Conservation (phyloP, 208 protist genomes). For the Trypanosoma cruzi region DNA sequence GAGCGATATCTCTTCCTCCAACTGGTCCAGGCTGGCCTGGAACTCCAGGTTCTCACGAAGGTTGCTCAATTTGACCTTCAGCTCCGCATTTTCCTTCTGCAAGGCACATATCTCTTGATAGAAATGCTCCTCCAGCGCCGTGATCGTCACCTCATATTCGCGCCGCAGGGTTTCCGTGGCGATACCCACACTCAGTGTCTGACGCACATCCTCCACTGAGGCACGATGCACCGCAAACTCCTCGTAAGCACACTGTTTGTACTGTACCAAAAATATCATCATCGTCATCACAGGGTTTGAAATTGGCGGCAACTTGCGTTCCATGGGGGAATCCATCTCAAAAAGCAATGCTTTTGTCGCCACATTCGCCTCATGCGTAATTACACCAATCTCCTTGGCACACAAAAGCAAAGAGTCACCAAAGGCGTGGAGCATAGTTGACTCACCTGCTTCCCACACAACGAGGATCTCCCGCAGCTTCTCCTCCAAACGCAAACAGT, state of each 20-base stretch:
- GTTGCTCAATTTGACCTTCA: slow-evolving; percentile 33
- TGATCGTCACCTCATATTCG: slow-evolving; percentile 29
- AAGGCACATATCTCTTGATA: slow-evolving; percentile 3
- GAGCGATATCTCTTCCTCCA: slow-evolving; percentile 28
- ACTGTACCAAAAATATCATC: slow-evolving; percentile 14
- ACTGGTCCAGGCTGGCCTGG: slow-evolving; percentile 43
- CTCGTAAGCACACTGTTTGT: slow-evolving; percentile 13
- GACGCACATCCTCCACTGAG: neutral
- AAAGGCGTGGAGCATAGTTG: neutral
- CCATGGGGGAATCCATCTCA: neutral
- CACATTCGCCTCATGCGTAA: neutral
- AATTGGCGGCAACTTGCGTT: neutral
- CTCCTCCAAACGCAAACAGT: slow-evolving; percentile 16
- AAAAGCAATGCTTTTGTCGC: neutral
- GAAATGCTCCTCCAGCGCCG: slow-evolving; percentile 29
- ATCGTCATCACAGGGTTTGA: neutral
- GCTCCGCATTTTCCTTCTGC: slow-evolving; percentile 34
- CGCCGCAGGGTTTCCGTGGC: neutral
- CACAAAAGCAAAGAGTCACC: neutral
- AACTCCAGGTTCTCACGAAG: slow-evolving; percentile 60
- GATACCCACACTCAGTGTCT: neutral
- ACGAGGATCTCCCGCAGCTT: slow-evolving; percentile 18
- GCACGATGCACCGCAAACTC: slow-evolving; percentile 7
- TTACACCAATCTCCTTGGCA: neutral
- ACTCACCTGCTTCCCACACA: slow-evolving; percentile 11